These are phyloP conservation scores for Phytophthora litchii DNA, from an alignment of 352 stramenopile species.

Conservation along the genomic window DNA sequence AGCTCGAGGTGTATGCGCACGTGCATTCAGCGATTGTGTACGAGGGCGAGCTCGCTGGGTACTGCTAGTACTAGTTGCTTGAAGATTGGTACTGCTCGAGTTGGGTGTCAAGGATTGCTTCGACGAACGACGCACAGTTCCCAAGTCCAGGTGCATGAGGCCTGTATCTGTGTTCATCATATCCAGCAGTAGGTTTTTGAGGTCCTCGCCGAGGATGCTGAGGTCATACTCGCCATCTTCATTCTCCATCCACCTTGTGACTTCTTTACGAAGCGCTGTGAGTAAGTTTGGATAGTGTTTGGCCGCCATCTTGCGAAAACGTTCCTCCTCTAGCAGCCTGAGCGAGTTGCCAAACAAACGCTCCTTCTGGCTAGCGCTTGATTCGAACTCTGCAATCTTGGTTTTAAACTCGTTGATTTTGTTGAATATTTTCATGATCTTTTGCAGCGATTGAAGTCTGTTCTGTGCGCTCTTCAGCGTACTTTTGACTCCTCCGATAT, in stretches of 20 bases:
- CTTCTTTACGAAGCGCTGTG: slow-evolving; percentile 59
- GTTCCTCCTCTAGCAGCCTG: slow-evolving; percentile 77
- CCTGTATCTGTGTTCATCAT: slow-evolving; percentile 87
- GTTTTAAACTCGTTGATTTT: slow-evolving; percentile 75
- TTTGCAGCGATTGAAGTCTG: slow-evolving; percentile 71
- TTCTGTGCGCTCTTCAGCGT: slow-evolving; percentile 60
- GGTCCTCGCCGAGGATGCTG: slow-evolving; percentile 67
- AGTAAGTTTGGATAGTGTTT: slow-evolving; percentile 72
- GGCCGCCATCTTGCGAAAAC: slow-evolving; percentile 72
- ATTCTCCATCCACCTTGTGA: slow-evolving; percentile 76
- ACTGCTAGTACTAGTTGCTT: slow-evolving; percentile 11
- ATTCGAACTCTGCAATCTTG: slow-evolving; percentile 79
- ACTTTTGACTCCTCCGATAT: slow-evolving; percentile 51
- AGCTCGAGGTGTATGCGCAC: slow-evolving; percentile 2
- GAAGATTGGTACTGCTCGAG: slow-evolving; percentile 27
- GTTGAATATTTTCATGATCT: slow-evolving; percentile 80
- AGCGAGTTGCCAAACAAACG: slow-evolving; percentile 78
- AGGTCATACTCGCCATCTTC: slow-evolving; percentile 77
- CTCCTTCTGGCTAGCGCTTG: slow-evolving; percentile 71
- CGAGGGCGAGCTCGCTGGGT: slow-evolving; percentile 34
- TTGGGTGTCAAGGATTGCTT: slow-evolving; percentile 38
- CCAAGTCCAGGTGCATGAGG: slow-evolving; percentile 85
- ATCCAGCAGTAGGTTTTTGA: slow-evolving; percentile 75
- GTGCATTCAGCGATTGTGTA: slow-evolving; percentile 42
- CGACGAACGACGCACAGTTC: slow-evolving; percentile 39